phyloP scores from a whole-genome alignment of 108 stramenopile genomes.

The Discostella pseudostelligera region DNA sequence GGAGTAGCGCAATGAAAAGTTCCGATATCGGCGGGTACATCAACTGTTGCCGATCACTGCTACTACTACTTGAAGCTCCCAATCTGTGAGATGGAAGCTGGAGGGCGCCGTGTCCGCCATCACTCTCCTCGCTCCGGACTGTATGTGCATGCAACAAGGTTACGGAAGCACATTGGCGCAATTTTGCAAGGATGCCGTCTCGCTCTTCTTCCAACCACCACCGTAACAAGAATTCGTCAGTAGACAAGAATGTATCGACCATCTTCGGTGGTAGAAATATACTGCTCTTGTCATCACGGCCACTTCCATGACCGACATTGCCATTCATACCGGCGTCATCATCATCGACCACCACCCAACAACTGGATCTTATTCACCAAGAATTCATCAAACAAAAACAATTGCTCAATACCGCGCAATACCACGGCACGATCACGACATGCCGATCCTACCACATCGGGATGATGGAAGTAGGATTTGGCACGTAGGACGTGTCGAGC shows the following conservation, averaged over 20 bases:
- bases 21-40: constrained; percentile 62
- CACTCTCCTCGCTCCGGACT: constrained; percentile 27
- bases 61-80: constrained; percentile 12
- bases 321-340: not conserved
- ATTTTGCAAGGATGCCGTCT: constrained; percentile 43
- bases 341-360: not conserved
- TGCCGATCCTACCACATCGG: constrained; percentile 52
- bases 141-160: constrained; percentile 40
- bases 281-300: not conserved
- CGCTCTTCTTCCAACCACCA: constrained; percentile 81
- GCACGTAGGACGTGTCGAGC: constrained; percentile 60
- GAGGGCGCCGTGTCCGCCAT: constrained; percentile 1
- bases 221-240: constrained; percentile 52
- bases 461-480: constrained; percentile 69
- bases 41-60: constrained; percentile 14
- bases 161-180: constrained; percentile 53
- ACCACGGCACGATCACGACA: constrained; percentile 25
- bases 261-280: constrained; percentile 27
- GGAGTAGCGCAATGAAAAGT: constrained; percentile 64
- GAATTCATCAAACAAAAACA: constrained; percentile 67
- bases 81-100: constrained; percentile 1
- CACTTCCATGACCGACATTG: not conserved
- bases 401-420: constrained; percentile 64
- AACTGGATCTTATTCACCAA: constrained; percentile 11
- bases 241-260: constrained; percentile 54